Conservation (phyloP, 2,329 filamentous ascomycete species). For the Sporothrix pallida region DNA sequence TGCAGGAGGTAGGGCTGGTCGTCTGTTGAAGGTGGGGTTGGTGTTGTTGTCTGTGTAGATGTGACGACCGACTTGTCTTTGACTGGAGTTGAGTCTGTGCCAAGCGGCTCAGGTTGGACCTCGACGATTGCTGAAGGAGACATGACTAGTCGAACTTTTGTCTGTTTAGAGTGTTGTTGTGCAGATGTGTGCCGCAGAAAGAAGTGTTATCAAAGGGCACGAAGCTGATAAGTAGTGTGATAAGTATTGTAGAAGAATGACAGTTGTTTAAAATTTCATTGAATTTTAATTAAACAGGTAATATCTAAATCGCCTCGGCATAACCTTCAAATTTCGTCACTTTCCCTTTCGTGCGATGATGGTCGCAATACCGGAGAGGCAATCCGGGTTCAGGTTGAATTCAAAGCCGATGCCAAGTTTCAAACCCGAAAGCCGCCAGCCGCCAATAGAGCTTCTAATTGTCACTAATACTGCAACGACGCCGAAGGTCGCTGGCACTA, state of each 20-base stretch:
- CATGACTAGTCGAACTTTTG: background rate
- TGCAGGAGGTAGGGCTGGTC: slow-evolving; percentile 33
- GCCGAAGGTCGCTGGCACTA: background rate
- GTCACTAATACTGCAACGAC: background rate
- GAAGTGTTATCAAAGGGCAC: background rate
- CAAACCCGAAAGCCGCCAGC: slow-evolving; percentile 22
- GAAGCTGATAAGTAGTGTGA: background rate
- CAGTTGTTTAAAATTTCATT: too few species aligned
- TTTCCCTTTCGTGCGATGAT: background rate
- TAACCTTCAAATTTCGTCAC: too few species aligned
- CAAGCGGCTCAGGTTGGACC: background rate
- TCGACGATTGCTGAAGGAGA: background rate
- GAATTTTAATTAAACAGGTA: too few species aligned
- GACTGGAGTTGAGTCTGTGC: background rate
- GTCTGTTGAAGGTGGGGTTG: background rate
- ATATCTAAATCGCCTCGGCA: too few species aligned
- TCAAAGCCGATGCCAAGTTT: background rate
- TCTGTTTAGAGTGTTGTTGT: background rate
- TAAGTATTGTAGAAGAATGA: too few species aligned
- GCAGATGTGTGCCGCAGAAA: background rate
- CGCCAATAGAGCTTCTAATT: background rate
- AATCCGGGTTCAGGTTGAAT: too few species aligned
- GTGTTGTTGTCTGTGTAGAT: background rate
- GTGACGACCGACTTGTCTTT: background rate
- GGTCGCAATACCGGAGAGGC: background rate